A percentile compares a stretch with the other conserved stretches of the same genome.
Conservation (phyloP, 345 rosid genomes). For the Brassica rapa region DNA sequence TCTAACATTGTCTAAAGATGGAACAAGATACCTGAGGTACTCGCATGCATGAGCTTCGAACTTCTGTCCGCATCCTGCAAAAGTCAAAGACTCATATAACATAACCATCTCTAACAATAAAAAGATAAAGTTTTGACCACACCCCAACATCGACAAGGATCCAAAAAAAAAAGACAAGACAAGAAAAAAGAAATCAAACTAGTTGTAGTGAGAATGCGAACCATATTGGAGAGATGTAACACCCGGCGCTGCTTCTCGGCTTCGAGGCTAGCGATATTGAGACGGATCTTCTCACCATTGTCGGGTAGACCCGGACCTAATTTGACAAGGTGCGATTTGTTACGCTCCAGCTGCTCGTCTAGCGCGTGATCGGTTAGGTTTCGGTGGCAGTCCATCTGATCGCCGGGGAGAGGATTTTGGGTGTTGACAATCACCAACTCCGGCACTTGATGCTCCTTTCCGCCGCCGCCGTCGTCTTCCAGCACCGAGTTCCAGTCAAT, state of each 20-base stretch:
- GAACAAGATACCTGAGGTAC: constrained; percentile 32
- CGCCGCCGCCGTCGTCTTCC: constrained; percentile 1
- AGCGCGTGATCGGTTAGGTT: constrained; percentile 45
- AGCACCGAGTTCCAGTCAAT: constrained; percentile 49
- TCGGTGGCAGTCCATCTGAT: constrained; percentile 34
- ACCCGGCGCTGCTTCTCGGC: constrained; percentile 56
- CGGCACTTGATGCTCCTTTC: constrained; percentile 39
- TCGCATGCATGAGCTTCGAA: constrained; percentile 34
- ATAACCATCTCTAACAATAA: not conserved
- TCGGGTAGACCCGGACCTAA: constrained; percentile 40
- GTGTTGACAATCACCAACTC: constrained; percentile 31
- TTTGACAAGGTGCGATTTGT: not conserved
- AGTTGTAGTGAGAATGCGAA: constrained; percentile 12
- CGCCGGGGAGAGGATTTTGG: constrained; percentile 25
- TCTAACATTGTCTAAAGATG: not conserved
- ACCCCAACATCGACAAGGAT: not conserved
- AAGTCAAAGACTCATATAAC: not conserved
- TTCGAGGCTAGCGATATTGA: constrained; percentile 38
- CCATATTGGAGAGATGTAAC: constrained; percentile 39
- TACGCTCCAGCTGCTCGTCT: constrained; percentile 40
- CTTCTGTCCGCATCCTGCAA: constrained; percentile 53
- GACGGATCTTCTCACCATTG: constrained; percentile 53
- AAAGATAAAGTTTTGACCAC: not conserved
- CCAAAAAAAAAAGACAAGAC: not conserved
- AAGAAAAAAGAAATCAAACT: not conserved